Base-by-base conservation (phyloP, 352 stramenopile species). In the Globisporangium iwayamae region DNA sequence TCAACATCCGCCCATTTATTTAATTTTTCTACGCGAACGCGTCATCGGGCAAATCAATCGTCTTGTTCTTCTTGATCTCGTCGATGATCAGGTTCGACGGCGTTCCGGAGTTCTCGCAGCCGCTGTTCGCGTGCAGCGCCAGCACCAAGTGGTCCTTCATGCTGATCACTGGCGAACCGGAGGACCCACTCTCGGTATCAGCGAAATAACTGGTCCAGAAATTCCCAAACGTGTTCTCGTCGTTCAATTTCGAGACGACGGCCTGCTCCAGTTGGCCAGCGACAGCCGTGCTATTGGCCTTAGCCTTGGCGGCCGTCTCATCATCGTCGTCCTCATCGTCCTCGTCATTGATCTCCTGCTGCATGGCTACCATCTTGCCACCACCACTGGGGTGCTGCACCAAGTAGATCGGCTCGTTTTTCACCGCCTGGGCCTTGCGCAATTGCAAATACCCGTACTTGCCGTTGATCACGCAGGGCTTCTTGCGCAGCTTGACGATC, bases 401-500 rank as follows among this genome's bases (percentile, higher is more conserved):
- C 28, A 86, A 66, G 55, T 86, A 86, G 53, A 83, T 83, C 50
- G 75, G 60, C 65, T 86, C 77, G 18, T 70, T 66, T 3, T 67
- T 54, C 8, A 65, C 48, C 0, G 67, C 57, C 14, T 70, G 71
- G 4, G 62, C 53, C 11, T 64, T 54, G 25, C 77, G 77, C 11
- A 83, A 60, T 41, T 62, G 71, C n/a, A 86, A 54, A 55, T 68
- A 81, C 0, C 73, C 73, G 50, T 77, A 86, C 53, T 67, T 53
- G 56, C 56, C 65, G 7, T 74, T 68, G 28, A 80, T 66, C 0
- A 70, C 58, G 3, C 62, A 60, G 43, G 77, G 75, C 8, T 61
- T 71, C 10, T 57, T 46, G 9, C 63, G 60, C 18, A 79, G 65
- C 51, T 85, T 81, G 43, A 87, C 67, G 20, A 87, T 57, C 22